Evolutionary conservation across 768 basidiomycete species (phyloP), one percentile per base, ranked within the genome.

Genomic region (Asterophora lycoperdoides): DNA sequence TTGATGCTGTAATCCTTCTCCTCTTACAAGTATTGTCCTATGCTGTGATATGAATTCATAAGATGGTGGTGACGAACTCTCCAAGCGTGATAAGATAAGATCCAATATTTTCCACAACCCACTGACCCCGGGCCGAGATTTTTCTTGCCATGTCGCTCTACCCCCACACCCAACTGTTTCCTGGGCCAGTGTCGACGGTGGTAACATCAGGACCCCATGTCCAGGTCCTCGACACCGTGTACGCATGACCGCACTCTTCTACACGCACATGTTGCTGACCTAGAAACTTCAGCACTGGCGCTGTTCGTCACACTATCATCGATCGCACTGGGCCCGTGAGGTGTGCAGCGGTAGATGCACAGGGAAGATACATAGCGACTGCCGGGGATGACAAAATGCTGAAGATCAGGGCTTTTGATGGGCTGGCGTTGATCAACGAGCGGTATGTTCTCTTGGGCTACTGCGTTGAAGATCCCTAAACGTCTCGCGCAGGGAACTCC

Each of bases 371-470:
- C 55, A 64, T 92, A 13, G 78, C 80, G 4, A 86, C 85, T 2
- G 68, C 74, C 0, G 83, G 79, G 7, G 93, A 95, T 46, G 89
- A 93, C 65, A 98, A 98, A 67, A 65, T 66, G 44, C 69, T 98
- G 57, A 84, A 78, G 54, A 73, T 95, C 8, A 93, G 88, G 84
- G 70, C 76, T 23, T 56, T 91, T 6, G 77, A 78, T 2, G 66
- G 69, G 0, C 62, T 88, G 53, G 69, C 73, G 51, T 61, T 85
- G 8, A 54, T 83, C 40, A 89, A 76, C 60, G 71, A 79, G 51
- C 74, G 91, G 89, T 88, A 48, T 36, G 73, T 53, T 11, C 44
- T 18, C 20, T 34, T 45, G 29, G 17, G n/a, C n/a, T n/a, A n/a
- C n/a, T n/a, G n/a, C n/a, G n/a, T n/a, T n/a, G n/a, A n/a, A n/a